Percentiles rank a stretch among this genome's conserved stretches.
Conservation (phyloP, 2,329 filamentous ascomycete species). For the Lachnum nothofagi region DNA sequence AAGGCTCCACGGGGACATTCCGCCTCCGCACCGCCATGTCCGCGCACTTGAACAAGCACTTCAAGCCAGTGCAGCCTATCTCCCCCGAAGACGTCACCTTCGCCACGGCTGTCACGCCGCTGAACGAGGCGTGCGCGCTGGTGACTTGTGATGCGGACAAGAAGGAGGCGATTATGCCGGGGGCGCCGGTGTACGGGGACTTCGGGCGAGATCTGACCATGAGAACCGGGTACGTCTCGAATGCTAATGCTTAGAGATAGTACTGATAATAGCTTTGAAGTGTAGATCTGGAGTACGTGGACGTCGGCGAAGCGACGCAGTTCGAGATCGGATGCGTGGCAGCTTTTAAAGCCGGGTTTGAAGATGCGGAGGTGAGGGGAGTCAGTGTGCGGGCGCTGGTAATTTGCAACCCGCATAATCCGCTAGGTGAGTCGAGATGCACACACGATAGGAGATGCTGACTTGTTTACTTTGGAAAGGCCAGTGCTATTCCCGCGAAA, state of each 20-base stretch:
- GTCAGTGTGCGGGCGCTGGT: background rate
- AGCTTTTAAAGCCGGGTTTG: background rate
- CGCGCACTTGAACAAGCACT: slow-evolving; percentile 32
- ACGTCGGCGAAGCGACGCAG: background rate
- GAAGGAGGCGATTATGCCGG: slow-evolving; percentile 35
- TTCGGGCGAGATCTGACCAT: slow-evolving; percentile 1
- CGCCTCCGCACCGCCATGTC: slow-evolving; percentile 29
- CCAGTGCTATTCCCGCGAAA: background rate
- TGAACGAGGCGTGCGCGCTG: slow-evolving; percentile 35
- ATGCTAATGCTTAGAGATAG: background rate
- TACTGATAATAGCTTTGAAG: too few relatives aligned
- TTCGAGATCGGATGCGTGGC: background rate
- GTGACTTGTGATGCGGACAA: slow-evolving; percentile 32
- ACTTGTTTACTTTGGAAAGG: too few relatives aligned
- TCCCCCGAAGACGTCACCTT: slow-evolving; percentile 30
- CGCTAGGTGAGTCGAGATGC: too few relatives aligned
- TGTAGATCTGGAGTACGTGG: slow-evolving; percentile 5
- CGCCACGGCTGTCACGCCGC: slow-evolving; percentile 34
- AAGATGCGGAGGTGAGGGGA: background rate
- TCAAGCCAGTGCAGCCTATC: slow-evolving; percentile 29
- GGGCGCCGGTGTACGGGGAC: slow-evolving; percentile 28
- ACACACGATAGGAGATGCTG: too few relatives aligned
- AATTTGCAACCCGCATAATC: slow-evolving; percentile 4
- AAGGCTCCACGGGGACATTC: slow-evolving; percentile 32
- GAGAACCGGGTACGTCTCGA: slow-evolving; percentile 1